Evolutionary conservation across 129 eudicot genomes (phyloP).

Genomic region (Erigeron canadensis): DNA sequence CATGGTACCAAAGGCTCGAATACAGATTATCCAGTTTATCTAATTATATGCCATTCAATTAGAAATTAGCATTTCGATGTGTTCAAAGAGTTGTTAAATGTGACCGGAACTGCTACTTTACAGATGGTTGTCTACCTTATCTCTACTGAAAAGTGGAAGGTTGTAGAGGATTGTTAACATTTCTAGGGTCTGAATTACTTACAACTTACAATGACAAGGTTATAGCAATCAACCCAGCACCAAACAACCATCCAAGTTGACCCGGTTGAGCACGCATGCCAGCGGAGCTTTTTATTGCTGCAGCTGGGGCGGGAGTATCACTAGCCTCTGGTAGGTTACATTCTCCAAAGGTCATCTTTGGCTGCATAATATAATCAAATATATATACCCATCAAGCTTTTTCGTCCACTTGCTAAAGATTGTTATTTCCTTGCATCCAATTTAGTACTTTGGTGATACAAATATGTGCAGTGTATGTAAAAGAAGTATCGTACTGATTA

Average conservation of each 20-base stretch:
- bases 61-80: not conserved
- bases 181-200: slow-evolving; percentile 19
- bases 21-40: not conserved
- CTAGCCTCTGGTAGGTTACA: slow-evolving; percentile 49
- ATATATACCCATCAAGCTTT: not conserved
- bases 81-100: slow-evolving; percentile 1
- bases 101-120: not conserved
- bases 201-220: slow-evolving; percentile 22
- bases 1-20: not conserved
- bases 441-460: not conserved
- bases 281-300: slow-evolving; percentile 26
- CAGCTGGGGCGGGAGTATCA: slow-evolving; percentile 33
- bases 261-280: slow-evolving; percentile 22
- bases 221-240: slow-evolving; percentile 25
- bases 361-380: slow-evolving; percentile 43
- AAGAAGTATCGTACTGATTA: not conserved
- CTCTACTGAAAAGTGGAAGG: slow-evolving; percentile 17
- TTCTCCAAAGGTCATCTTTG: slow-evolving; percentile 60
- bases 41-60: not conserved
- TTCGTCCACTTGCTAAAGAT: not conserved
- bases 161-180: not conserved
- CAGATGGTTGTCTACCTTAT: too few species aligned
- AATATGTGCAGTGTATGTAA: not conserved
- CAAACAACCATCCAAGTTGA: slow-evolving; percentile 33
- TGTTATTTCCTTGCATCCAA: too few species aligned